Percentiles rank a stretch among this genome's conserved stretches.
phyloP scores from a whole-genome alignment of 192 early-diverging fungal genomes.

The Coemansia sp. region DNA sequence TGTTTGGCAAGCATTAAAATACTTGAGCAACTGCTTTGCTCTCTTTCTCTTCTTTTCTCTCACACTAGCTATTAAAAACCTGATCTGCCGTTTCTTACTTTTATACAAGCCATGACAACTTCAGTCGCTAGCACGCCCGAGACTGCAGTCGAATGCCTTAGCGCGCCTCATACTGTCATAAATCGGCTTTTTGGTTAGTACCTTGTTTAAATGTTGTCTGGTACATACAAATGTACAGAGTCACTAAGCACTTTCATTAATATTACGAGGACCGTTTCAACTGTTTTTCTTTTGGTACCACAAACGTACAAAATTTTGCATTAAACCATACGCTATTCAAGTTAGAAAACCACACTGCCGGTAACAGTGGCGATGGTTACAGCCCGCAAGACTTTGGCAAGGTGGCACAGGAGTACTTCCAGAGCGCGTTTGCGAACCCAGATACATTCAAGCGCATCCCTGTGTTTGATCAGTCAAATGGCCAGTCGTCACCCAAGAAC shows the following conservation, averaged over 20 bases:
- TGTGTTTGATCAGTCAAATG: constrained; percentile 6
- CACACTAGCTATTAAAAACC: too few relatives aligned
- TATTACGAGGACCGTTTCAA: background rate
- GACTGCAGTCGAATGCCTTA: constrained; percentile 23
- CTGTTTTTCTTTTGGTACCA: background rate
- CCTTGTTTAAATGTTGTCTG: background rate
- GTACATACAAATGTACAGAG: background rate
- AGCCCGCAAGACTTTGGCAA: constrained; percentile 20
- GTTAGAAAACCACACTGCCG: background rate
- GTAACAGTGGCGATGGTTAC: constrained; percentile 4
- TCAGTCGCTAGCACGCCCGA: constrained; percentile 13
- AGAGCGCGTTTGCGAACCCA: constrained; percentile 16
- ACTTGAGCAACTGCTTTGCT: too few relatives aligned
- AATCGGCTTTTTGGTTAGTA: constrained; percentile 38
- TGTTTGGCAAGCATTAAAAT: too few relatives aligned
- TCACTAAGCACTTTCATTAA: background rate
- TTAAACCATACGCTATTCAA: background rate
- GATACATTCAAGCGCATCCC: constrained; percentile 26
- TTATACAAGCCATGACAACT: constrained; percentile 11
- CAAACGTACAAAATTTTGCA: background rate
- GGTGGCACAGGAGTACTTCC: constrained; percentile 27
- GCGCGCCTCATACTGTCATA: constrained; percentile 34
- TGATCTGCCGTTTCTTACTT: background rate
- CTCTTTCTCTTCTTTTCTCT: background rate
- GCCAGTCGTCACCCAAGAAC: constrained; percentile 1